Percentiles rank a stretch among this genome's conserved stretches.
These are phyloP conservation scores for Hortiboletus campestris DNA, from an alignment of 768 basidiomycete species.

Conservation along the genomic window DNA sequence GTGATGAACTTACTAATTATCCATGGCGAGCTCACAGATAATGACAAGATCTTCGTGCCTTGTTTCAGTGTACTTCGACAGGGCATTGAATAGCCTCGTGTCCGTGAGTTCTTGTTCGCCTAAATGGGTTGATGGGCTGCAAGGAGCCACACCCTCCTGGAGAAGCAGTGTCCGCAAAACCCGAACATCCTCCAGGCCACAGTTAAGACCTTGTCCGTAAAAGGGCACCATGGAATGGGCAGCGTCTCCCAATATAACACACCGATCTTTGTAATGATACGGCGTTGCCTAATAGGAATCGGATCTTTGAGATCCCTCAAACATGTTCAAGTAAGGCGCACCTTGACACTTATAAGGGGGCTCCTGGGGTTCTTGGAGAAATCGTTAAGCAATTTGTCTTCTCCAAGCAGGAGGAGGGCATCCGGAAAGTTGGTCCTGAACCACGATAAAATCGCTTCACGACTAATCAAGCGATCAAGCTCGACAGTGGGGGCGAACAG, in stretches of 20 bases:
- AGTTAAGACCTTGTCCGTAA: slow-evolving; percentile 96
- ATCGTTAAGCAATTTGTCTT: slow-evolving; percentile 70
- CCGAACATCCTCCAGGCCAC: slow-evolving; percentile 95
- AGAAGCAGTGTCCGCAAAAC: slow-evolving; percentile 76
- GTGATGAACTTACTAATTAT: slow-evolving; percentile 81
- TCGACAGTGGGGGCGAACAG: slow-evolving; percentile 84
- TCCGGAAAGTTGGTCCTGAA: slow-evolving; percentile 86
- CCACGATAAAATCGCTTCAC: slow-evolving; percentile 63
- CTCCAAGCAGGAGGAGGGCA: slow-evolving; percentile 82
- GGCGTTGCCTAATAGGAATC: slow-evolving; percentile 60
- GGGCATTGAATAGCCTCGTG: slow-evolving; percentile 58
- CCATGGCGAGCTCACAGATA: slow-evolving; percentile 90
- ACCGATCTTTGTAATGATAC: slow-evolving; percentile 89
- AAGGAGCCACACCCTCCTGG: slow-evolving; percentile 61
- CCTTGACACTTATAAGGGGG: slow-evolving; percentile 90
- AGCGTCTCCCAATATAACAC: slow-evolving; percentile 87
- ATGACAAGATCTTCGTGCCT: slow-evolving; percentile 88
- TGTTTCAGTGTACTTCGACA: slow-evolving; percentile 75
- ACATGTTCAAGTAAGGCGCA: slow-evolving; percentile 39
- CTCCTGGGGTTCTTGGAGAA: slow-evolving; percentile 85
- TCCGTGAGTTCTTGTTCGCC: slow-evolving; percentile 42
- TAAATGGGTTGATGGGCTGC: slow-evolving; percentile 30
- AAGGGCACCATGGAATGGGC: slow-evolving; percentile 99
- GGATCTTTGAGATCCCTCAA: slow-evolving; percentile 20
- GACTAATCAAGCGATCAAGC: slow-evolving; percentile 63